phyloP scores from a whole-genome alignment of 805 yeast species.

The Cephaloascus fragrans region DNA sequence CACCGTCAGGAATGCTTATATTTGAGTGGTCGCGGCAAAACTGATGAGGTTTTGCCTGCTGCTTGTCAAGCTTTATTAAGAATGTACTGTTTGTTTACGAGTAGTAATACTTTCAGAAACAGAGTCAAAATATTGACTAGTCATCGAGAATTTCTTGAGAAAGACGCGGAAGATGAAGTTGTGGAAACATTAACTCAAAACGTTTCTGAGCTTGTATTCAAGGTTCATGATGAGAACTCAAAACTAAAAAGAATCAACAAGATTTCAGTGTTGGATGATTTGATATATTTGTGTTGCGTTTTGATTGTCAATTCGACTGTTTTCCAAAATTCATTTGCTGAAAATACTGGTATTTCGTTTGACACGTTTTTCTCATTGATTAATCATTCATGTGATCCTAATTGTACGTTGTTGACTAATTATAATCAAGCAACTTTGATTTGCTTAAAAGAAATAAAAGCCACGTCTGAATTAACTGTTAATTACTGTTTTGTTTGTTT shows the following conservation, averaged over 20 bases:
- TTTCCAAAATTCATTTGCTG: slow-evolving; percentile 13
- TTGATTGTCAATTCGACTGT: slow-evolving; percentile 18
- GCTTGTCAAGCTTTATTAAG: not conserved
- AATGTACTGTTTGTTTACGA: not conserved
- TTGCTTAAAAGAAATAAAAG: slow-evolving; percentile 9
- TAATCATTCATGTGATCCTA: slow-evolving; percentile 32
- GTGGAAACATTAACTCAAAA: too few relatives aligned
- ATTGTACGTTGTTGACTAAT: slow-evolving; percentile 13
- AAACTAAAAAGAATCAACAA: too few relatives aligned
- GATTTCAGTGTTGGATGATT: too few relatives aligned
- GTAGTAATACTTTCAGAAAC: too few relatives aligned
- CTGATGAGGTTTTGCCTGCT: too few relatives aligned
- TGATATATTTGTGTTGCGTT: slow-evolving; percentile 2
- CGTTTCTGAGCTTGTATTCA: too few relatives aligned
- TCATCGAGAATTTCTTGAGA: not conserved
- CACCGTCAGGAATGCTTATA: not conserved
- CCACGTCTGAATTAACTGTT: slow-evolving; percentile 17
- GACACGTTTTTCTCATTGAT: slow-evolving; percentile 25
- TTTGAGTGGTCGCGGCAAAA: too few relatives aligned
- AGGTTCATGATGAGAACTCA: too few relatives aligned
- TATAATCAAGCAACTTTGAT: slow-evolving; percentile 8
- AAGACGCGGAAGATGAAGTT: too few relatives aligned
- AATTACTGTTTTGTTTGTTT: slow-evolving; percentile 16
- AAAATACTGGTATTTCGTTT: slow-evolving; percentile 20
- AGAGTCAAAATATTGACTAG: not conserved